These are phyloP conservation scores for Tieghemostelium lacteum DNA, from an alignment of 78 protist species.

Conservation along the genomic window DNA sequence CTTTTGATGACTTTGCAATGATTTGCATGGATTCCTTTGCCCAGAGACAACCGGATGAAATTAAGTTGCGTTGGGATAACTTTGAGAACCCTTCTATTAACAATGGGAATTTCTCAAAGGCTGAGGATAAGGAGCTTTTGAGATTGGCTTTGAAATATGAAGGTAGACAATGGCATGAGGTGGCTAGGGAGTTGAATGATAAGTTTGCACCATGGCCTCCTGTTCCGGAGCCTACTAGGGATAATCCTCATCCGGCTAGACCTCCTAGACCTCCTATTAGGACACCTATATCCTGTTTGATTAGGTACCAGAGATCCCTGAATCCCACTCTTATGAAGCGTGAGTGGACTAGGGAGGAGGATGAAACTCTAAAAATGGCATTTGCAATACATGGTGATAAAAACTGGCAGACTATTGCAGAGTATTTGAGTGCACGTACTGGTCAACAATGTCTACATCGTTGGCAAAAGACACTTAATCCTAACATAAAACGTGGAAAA, in stretches of 20 bases:
- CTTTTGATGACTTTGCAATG: slow-evolving; percentile 6
- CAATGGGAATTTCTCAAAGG: slow-evolving; percentile 60
- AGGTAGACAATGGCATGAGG: slow-evolving; percentile 51
- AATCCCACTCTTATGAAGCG: slow-evolving; percentile 41
- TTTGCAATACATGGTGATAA: slow-evolving; percentile 23
- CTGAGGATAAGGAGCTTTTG: slow-evolving; percentile 59
- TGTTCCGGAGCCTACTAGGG: too few species aligned
- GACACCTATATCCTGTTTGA: slow-evolving; percentile 39
- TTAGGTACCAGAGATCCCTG: slow-evolving; percentile 63
- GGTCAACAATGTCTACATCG: slow-evolving; percentile 84
- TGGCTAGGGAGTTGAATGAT: slow-evolving; percentile 16
- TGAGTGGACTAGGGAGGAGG: slow-evolving; percentile 76
- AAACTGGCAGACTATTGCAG: slow-evolving; percentile 47
- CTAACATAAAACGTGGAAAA: slow-evolving; percentile 43
- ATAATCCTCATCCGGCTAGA: too few species aligned
- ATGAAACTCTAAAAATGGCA: slow-evolving; percentile 11
- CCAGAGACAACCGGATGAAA: slow-evolving; percentile 33
- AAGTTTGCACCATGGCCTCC: too few species aligned
- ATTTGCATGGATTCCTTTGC: slow-evolving; percentile 38
- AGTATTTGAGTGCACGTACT: slow-evolving; percentile 53
- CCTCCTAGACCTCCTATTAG: too few species aligned
- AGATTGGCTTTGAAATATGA: slow-evolving; percentile 34
- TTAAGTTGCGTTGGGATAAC: slow-evolving; percentile 64
- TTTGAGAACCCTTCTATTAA: slow-evolving; percentile 61
- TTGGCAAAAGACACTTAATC: slow-evolving; percentile 79